Percentiles rank a stretch among this genome's conserved stretches.
Evolutionary conservation across 495 filamentous ascomycete species (phyloP).

Genomic region (Venustampulla echinocandica): DNA sequence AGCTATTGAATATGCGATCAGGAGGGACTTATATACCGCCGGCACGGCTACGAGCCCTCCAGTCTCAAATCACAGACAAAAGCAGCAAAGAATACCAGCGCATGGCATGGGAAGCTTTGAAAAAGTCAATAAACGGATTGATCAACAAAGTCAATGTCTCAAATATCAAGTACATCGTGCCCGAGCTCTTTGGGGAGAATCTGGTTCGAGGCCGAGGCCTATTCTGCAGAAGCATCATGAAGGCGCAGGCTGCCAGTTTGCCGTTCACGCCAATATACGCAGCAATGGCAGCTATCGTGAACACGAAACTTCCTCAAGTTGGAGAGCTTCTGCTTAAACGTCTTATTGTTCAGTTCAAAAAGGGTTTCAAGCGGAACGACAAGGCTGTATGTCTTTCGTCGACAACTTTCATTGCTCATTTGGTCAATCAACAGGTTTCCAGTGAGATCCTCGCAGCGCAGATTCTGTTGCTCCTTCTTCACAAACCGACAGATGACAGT

Average conservation of each 20-base stretch:
- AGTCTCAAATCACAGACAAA: slow-evolving; percentile 96
- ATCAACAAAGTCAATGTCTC: slow-evolving; percentile 98
- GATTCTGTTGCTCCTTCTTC: slow-evolving; percentile 77
- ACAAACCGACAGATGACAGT: slow-evolving; percentile 94
- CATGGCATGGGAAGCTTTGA: slow-evolving; percentile 97
- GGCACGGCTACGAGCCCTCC: slow-evolving; percentile 79
- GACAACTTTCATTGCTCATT: slow-evolving; percentile 88
- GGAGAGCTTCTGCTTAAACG: slow-evolving; percentile 84
- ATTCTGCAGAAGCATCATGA: slow-evolving; percentile 94
- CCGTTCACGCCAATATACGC: slow-evolving; percentile 95
- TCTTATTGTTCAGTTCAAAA: slow-evolving; percentile 85
- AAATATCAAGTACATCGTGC: slow-evolving; percentile 96
- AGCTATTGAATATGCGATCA: slow-evolving; percentile 79
- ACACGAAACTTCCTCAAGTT: slow-evolving; percentile 91
- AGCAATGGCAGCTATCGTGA: slow-evolving; percentile 90
- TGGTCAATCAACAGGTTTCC: slow-evolving; percentile 92
- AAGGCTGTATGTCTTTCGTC: slow-evolving; percentile 88
- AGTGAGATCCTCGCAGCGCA: slow-evolving; percentile 88
- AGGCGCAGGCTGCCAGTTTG: slow-evolving; percentile 91
- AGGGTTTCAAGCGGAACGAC: slow-evolving; percentile 93
- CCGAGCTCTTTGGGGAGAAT: slow-evolving; percentile 92
- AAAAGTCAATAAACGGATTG: slow-evolving; percentile 96
- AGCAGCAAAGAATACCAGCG: slow-evolving; percentile 94
- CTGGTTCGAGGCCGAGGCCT: slow-evolving; percentile 81
- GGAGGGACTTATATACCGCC: slow-evolving; percentile 96